phyloP scores from a whole-genome alignment of 2,329 filamentous ascomycete genomes.

The Hyphodiscus sp. region DNA sequence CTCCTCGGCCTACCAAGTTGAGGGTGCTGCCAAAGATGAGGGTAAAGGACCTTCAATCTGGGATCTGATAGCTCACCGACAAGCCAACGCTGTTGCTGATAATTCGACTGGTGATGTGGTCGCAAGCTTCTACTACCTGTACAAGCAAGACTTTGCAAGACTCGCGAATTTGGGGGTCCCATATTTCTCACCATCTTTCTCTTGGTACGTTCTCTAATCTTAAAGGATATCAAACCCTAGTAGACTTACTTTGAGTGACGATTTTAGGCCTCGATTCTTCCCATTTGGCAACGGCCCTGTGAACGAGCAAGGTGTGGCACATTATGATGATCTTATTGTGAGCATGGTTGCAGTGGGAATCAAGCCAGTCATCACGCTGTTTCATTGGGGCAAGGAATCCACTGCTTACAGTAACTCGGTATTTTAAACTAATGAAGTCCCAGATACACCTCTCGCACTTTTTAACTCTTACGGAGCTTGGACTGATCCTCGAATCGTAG shows the following conservation, averaged over 20 bases:
- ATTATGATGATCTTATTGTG: slow-evolving; percentile 47
- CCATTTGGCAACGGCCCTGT: no score
- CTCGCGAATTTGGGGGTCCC: slow-evolving; percentile 44
- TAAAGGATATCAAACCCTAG: no score
- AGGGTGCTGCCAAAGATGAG: slow-evolving; percentile 41
- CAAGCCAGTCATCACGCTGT: slow-evolving; percentile 39
- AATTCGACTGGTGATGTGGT: no score
- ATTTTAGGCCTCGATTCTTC: no score
- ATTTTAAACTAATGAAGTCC: no score
- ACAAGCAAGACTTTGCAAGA: slow-evolving; percentile 48
- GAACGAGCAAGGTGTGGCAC: slow-evolving; percentile 42
- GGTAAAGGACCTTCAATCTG: slow-evolving; percentile 38
- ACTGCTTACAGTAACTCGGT: no score
- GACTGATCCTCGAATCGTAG: slow-evolving; percentile 40
- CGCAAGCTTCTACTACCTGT: slow-evolving; percentile 46
- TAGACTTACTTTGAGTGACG: no score
- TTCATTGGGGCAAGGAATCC: slow-evolving; percentile 37
- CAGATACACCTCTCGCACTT: no score
- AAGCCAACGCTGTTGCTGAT: no score
- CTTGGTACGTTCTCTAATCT: no score
- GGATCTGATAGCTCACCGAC: no score
- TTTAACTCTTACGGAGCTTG: slow-evolving; percentile 19
- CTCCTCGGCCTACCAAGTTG: slow-evolving; percentile 39
- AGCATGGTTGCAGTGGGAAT: slow-evolving; percentile 42
- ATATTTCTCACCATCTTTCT: slow-evolving; percentile 44